Evolutionary conservation across 345 rosid genomes (phyloP).

Genomic region (Ceriops tagal): DNA sequence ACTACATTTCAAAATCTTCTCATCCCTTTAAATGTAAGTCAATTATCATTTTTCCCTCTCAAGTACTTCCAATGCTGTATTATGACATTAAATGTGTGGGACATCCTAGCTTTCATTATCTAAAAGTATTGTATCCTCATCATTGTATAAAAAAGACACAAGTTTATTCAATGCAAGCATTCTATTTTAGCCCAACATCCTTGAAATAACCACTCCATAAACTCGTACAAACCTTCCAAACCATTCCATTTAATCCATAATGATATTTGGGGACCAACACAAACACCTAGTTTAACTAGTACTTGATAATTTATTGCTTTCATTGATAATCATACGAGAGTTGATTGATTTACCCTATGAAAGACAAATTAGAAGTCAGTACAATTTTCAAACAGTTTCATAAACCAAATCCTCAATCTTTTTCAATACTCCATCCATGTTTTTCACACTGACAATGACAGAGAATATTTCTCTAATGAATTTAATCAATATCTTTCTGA

Average conservation of each 20-base stretch:
- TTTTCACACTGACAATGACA: too few relatives aligned
- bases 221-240: not conserved
- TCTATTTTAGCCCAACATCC: not conserved
- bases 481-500: too few relatives aligned
- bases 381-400: too few relatives aligned
- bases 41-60: too few relatives aligned
- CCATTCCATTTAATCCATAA: not conserved
- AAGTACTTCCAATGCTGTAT: too few relatives aligned
- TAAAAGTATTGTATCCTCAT: too few relatives aligned
- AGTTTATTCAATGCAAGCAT: not conserved
- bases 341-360: not conserved
- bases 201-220: not conserved
- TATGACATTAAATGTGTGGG: not conserved
- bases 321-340: not conserved
- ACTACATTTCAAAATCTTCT: too few relatives aligned
- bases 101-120: not conserved
- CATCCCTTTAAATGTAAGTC: too few relatives aligned
- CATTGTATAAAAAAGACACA: not conserved
- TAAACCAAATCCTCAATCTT: too few relatives aligned
- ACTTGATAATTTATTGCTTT: not conserved
- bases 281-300: not conserved
- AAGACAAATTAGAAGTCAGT: not conserved
- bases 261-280: not conserved
- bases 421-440: too few relatives aligned
- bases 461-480: too few relatives aligned